Percentiles rank a stretch among this genome's conserved stretches.
These are phyloP conservation scores for Candida khao-thaluensis DNA, from an alignment of 805 yeast genomes.

Conservation along the genomic window DNA sequence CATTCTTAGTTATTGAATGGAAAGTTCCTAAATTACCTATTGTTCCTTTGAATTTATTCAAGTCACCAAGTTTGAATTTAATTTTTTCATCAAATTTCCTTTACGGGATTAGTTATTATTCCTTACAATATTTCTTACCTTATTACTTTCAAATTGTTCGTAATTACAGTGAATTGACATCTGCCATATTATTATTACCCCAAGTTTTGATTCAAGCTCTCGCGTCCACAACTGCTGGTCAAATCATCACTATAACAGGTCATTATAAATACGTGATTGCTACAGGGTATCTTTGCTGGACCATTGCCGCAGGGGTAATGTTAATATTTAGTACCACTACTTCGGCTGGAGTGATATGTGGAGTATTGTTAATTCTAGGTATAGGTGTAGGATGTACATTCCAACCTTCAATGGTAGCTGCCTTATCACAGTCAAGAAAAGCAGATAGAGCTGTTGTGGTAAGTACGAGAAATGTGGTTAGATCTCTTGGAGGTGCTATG, in stretches of 20 bases:
- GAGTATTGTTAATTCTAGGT: constrained; percentile 18
- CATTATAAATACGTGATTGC: constrained; percentile 42
- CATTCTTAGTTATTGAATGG: constrained; percentile 52
- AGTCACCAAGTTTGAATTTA: constrained; percentile 30
- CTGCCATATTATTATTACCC: constrained; percentile 45
- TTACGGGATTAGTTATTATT: constrained; percentile 49
- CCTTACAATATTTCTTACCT: constrained; percentile 45
- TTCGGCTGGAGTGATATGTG: constrained; percentile 30
- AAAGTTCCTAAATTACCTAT: constrained; percentile 50
- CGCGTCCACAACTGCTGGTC: constrained; percentile 45
- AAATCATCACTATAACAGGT: constrained; percentile 42
- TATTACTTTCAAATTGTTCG: constrained; percentile 28
- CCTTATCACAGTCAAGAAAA: constrained; percentile 43
- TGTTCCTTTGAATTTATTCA: constrained; percentile 50
- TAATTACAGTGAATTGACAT: constrained; percentile 35
- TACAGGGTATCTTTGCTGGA: constrained; percentile 44
- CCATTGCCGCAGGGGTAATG: constrained; percentile 39
- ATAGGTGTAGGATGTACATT: constrained; percentile 50
- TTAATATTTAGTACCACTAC: constrained; percentile 28
- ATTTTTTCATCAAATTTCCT: constrained; percentile 36
- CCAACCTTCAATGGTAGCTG: constrained; percentile 58
- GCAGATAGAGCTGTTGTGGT: constrained; percentile 36
- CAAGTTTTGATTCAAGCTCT: constrained; percentile 44
- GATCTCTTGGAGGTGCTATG: constrained; percentile 36
- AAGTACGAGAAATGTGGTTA: constrained; percentile 30